Evolutionary conservation across 78 protist species (phyloP), one percentile per base, ranked within the genome.

Genomic region (Dictyostelium brefeldianum): DNA sequence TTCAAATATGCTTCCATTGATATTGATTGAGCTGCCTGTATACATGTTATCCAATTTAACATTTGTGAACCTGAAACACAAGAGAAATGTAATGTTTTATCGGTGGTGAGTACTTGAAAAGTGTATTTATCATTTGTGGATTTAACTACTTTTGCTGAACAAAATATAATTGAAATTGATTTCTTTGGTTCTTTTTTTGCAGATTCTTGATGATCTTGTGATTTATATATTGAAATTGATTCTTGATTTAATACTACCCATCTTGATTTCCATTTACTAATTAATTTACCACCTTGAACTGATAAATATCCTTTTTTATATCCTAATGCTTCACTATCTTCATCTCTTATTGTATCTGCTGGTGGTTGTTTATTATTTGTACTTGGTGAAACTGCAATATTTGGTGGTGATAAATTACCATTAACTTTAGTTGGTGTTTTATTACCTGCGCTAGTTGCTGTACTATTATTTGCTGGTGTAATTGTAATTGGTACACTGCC

Each of bases 111-210:
- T 9, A 87, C 79, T 50, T 87, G 93, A 78, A 87, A 87, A 12
- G 93, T 87, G 57, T 87, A 87, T 56, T 87, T 87, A 47, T 87
- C 93, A 46, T 87, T 87, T 11, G 93, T 77, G 14, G 93, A 87
- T 78, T 87, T 87, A n/a, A 64, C 80, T 22, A 87, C 93, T 50
- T 87, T 87, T 9, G 93, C 93, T 0, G 93, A 87, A 51, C 93
- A 87, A 31, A 87, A 87, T 48, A 87, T 87, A 69, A 87, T 87
- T 29, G 57, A 54, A 14, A 87, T 54, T 36, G 93, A 87, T 43
- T 70, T 69, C 43, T 74, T 56, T n/a, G 47, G 57, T 18, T 87
- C 93, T 56, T 87, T 87, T 41, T 87, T 87, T 22, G 73, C 22
- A 9, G 75, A 27, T 17, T 67, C 75, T 36, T 87, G 83, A 1